Evolutionary conservation across 2,329 filamentous ascomycete genomes (phyloP).

Genomic region (Cercospora citrullina): DNA sequence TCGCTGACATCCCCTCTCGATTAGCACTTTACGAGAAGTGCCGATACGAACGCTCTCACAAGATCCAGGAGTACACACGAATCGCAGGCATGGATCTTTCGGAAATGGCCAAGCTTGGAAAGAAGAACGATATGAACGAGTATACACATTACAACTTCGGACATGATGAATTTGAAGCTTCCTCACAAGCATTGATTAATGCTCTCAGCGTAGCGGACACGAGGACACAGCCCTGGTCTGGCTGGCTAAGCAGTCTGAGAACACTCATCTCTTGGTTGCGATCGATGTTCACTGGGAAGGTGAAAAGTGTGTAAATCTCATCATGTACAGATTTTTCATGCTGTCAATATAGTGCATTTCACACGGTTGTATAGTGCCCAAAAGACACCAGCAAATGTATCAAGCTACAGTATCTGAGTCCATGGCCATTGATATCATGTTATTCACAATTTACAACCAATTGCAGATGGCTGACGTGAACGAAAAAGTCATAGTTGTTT

Average conservation of each 20-base stretch:
- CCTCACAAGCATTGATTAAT: constrained; percentile 52
- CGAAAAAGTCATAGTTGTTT: too few relatives aligned
- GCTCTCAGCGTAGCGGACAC: constrained; percentile 34
- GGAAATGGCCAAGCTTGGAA: constrained; percentile 22
- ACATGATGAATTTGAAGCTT: constrained; percentile 57
- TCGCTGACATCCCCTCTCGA: constrained; percentile 53
- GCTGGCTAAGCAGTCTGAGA: not conserved
- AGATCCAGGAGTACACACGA: constrained; percentile 60
- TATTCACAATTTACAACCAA: too few relatives aligned
- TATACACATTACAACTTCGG: constrained; percentile 33
- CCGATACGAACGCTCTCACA: constrained; percentile 58
- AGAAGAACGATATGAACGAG: constrained; percentile 13
- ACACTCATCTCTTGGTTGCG: not conserved
- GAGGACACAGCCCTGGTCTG: not conserved
- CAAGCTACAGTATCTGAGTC: too few relatives aligned
- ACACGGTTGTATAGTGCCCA: too few relatives aligned
- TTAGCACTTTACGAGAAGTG: constrained; percentile 59
- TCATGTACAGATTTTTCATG: too few relatives aligned
- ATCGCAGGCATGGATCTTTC: constrained; percentile 43
- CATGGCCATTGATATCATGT: too few relatives aligned
- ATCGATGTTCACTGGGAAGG: not conserved
- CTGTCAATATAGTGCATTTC: too few relatives aligned
- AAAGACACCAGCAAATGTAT: too few relatives aligned
- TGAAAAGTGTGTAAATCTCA: too few relatives aligned
- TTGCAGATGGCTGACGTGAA: too few relatives aligned